These are phyloP conservation scores for Acanthamoeba royreba DNA, from an alignment of 208 protist species.

Conservation along the genomic window DNA sequence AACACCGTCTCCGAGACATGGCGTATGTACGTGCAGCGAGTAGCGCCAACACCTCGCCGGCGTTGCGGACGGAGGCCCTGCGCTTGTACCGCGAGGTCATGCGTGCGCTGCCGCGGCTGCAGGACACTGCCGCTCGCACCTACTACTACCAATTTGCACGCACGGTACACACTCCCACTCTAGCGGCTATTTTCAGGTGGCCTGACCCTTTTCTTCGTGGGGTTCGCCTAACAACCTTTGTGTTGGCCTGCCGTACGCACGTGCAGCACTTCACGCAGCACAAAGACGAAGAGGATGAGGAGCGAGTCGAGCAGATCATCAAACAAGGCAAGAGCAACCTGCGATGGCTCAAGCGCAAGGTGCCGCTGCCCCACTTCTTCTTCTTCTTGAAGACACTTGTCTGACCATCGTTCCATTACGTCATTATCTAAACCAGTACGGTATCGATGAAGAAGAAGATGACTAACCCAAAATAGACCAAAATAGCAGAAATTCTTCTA, in stretches of 20 bases:
- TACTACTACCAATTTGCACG: background rate
- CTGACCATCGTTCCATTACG: no score
- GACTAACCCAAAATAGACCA: no score
- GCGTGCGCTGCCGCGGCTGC: background rate
- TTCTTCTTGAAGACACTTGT: no score
- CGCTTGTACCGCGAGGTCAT: background rate
- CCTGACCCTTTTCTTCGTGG: background rate
- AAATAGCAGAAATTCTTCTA: no score
- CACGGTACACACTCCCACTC: background rate
- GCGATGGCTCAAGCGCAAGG: background rate
- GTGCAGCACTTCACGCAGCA: background rate
- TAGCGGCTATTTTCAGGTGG: no score
- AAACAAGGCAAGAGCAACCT: background rate
- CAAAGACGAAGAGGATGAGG: background rate
- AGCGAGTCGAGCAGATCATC: background rate
- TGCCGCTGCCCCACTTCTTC: no score
- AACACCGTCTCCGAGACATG: no score
- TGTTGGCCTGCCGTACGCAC: background rate
- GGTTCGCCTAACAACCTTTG: no score
- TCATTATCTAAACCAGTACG: no score
- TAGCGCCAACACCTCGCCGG: no score
- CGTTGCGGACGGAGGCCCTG: background rate
- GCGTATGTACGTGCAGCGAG: no score
- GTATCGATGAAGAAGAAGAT: no score
- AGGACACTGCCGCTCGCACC: background rate